These are phyloP conservation scores for Fraxinus albicans DNA, from an alignment of 305 asterid species.

Conservation along the genomic window DNA sequence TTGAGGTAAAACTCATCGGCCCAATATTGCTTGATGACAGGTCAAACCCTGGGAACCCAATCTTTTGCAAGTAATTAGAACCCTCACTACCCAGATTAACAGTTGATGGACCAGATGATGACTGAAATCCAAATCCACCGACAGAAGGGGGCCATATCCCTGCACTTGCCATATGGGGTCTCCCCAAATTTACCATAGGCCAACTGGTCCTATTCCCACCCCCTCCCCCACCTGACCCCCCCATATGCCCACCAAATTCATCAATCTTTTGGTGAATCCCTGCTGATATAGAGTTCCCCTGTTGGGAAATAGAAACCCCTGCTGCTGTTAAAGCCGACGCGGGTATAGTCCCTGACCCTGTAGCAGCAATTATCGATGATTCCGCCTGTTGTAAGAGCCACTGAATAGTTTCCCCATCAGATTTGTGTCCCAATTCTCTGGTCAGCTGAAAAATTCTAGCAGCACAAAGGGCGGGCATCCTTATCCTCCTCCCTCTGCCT, in stretches of 20 bases:
- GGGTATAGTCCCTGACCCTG: conserved; percentile 66
- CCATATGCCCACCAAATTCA: conserved; percentile 40
- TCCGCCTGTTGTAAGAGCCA: conserved; percentile 73
- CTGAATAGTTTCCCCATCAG: conserved; percentile 78
- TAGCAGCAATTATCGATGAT: conserved; percentile 66
- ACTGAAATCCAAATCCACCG: conserved; percentile 42
- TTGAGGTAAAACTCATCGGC: conserved; percentile 50
- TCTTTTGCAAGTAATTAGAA: conserved; percentile 43
- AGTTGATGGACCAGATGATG: conserved; percentile 41
- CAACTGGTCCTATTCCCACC: conserved; percentile 46
- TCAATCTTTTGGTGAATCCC: conserved; percentile 49
- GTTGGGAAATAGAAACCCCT: conserved; percentile 48
- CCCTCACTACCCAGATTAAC: conserved; percentile 38
- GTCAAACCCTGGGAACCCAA: conserved; percentile 60
- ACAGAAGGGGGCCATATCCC: conserved; percentile 53
- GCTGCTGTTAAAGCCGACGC: conserved; percentile 64
- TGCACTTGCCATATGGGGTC: conserved; percentile 43
- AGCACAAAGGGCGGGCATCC: conserved; percentile 80
- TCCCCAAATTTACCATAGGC: conserved; percentile 46
- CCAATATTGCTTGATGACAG: conserved; percentile 39
- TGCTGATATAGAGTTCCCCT: conserved; percentile 42
- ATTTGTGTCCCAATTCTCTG: conserved; percentile 70
- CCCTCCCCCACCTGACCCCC: conserved; percentile 25
- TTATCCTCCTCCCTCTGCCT: conserved; percentile 66
- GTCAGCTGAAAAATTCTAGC: conserved; percentile 70